Conservation (phyloP, 164 flowering plant species). For the Dillenia turbinata region DNA sequence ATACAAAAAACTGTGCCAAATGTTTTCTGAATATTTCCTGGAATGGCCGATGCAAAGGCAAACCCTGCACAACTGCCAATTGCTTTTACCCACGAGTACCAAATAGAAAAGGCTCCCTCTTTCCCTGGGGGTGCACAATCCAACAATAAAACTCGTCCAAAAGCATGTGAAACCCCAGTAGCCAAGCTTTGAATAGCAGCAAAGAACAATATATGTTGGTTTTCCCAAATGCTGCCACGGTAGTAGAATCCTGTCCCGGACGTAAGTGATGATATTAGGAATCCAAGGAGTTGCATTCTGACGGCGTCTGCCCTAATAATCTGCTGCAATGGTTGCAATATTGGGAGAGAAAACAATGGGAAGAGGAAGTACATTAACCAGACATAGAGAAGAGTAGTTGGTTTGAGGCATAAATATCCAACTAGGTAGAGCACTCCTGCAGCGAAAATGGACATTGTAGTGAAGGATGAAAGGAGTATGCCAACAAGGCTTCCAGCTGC, state of each 20-base stretch:
- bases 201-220: slow-evolving; percentile 20
- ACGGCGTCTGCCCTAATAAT: slow-evolving; percentile 39
- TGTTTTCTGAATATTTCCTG: slow-evolving; percentile 22
- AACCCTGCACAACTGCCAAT: slow-evolving; percentile 49
- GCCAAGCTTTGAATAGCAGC: slow-evolving; percentile 46
- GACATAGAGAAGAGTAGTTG: slow-evolving; percentile 22
- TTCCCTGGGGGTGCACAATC: slow-evolving; percentile 56
- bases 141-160: slow-evolving; percentile 44
- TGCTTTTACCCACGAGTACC: slow-evolving; percentile 49
- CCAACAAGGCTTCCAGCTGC: slow-evolving; percentile 38
- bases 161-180: slow-evolving; percentile 47
- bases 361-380: slow-evolving; percentile 51
- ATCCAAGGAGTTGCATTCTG: slow-evolving; percentile 54
- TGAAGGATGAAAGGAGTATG: slow-evolving; percentile 43
- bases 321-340: slow-evolving; percentile 44
- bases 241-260: slow-evolving; percentile 47
- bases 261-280: slow-evolving; percentile 28
- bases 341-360: slow-evolving; percentile 49
- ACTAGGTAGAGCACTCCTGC: slow-evolving; percentile 37
- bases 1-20: slow-evolving; percentile 38
- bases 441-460: slow-evolving; percentile 49
- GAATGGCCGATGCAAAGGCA: slow-evolving; percentile 31
- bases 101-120: slow-evolving; percentile 53
- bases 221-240: slow-evolving; percentile 27
- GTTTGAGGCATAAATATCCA: slow-evolving; percentile 41